Evolutionary conservation across 805 yeast genomes (phyloP).

Genomic region (Saccharomycopsis fermentans): DNA sequence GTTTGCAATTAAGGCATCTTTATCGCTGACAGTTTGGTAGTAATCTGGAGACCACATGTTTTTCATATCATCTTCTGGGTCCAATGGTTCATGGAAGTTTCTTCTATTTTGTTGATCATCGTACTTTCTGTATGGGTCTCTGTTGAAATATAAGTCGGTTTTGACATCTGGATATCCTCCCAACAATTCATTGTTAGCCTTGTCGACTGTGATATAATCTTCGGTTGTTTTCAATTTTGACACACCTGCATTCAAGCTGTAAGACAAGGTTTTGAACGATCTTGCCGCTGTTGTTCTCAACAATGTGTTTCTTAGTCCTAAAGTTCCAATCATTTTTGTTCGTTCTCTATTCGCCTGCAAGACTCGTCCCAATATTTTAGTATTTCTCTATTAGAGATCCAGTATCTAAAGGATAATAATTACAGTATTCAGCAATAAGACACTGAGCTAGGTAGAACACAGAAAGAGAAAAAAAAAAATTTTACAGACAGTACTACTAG

Average conservation of each 20-base stretch:
- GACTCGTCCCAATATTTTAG: too few relatives aligned
- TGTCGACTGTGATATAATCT: not conserved
- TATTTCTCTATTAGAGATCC: too few relatives aligned
- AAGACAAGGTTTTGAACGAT: not conserved
- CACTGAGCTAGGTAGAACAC: not conserved
- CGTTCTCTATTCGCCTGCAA: not conserved
- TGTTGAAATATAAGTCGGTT: constrained; percentile 48
- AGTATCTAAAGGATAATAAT: too few relatives aligned
- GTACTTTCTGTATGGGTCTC: constrained; percentile 62
- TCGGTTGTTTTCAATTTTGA: not conserved
- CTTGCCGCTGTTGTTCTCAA: not conserved
- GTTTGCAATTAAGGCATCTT: constrained; percentile 50
- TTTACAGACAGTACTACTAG: not conserved
- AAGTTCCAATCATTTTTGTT: not conserved
- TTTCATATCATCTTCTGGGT: constrained; percentile 59
- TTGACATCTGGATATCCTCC: constrained; percentile 56
- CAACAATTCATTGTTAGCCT: constrained; percentile 2
- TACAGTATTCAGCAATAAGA: too few relatives aligned
- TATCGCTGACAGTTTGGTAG: constrained; percentile 48
- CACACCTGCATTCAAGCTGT: not conserved
- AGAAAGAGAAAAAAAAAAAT: not conserved
- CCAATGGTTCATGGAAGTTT: constrained; percentile 63
- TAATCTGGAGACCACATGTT: constrained; percentile 86
- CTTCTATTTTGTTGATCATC: constrained; percentile 78
- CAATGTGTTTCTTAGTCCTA: not conserved